Evolutionary conservation across 164 flowering plant species (phyloP), one percentile per base, ranked within the genome.

Genomic region (Malania oleifera): DNA sequence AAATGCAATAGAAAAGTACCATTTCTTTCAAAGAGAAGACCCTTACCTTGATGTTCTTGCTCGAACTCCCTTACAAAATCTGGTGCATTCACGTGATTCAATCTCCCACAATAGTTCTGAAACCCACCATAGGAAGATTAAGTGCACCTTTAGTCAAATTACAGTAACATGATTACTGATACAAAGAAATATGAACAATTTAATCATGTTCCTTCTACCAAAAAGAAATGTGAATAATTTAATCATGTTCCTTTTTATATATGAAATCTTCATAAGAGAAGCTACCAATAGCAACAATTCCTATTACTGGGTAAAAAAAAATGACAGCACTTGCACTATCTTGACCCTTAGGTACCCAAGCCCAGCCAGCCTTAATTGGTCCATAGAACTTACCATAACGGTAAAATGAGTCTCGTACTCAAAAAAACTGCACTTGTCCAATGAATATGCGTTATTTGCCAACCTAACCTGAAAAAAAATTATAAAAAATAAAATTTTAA

Each of bases 341-440:
- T 22, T 28, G 1, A 29, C 17, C 3, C 39, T n/a, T 8, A 38
- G 39, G 20, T 14, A 7, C 13, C 38, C 34, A 1, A 28, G 35
- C 6, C 35, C 35, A 31, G 35, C 35, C 35, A 24, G 27, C 28
- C 22, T 7, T 51, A 31, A 17, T 27, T 3, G 8, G 14, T 29
- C 14, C 17, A 1, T n/a, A 52, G 25, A 37, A 68, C 82, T 66
- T 78, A 95, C 99, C 99, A 95, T 95, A 24, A 91, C 99, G 19
- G 99, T 95, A 61, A 95, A 95, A 79, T 95, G 99, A 46, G 96
- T 95, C 68, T 95, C 97, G 55, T 89, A 95, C 73, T 95, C 95
- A 38, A 72, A 84, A 29, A 91, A 59, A 27, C 93, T 91, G 63
- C 69, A 72, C 57, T 80, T 78, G 49, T 95, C 97, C 67, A 91